A percentile compares a stretch with the other conserved stretches of the same genome.
Conservation (phyloP, 495 filamentous ascomycete genomes). For the Xylaria palmicola region DNA sequence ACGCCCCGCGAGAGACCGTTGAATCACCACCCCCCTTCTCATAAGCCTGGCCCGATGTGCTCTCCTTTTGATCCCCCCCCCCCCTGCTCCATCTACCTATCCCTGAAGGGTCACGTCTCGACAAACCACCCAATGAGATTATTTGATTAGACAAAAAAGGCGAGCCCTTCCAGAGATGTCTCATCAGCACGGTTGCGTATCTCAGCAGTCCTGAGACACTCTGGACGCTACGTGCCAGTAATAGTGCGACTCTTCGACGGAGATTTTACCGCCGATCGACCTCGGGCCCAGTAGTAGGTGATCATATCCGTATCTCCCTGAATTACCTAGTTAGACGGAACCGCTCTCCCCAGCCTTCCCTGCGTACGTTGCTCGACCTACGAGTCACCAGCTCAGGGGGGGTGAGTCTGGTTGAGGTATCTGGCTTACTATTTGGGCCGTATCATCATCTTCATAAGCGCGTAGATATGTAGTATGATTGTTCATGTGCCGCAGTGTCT, state of each 20-base stretch:
- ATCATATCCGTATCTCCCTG: not conserved
- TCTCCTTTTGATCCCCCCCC: not conserved
- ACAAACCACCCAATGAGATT: conserved; percentile 32
- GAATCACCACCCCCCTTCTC: conserved; percentile 23
- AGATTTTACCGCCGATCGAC: conserved; percentile 15
- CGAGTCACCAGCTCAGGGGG: too few species aligned
- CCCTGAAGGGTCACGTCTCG: conserved; percentile 19
- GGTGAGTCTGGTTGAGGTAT: too few species aligned
- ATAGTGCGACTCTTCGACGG: conserved; percentile 1
- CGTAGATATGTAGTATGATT: too few species aligned
- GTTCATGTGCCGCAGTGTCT: not conserved
- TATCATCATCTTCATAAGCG: too few species aligned
- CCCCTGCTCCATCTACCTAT: not conserved
- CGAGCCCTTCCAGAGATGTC: conserved; percentile 25
- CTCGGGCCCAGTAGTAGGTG: not conserved
- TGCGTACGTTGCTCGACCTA: not conserved
- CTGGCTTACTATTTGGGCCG: not conserved
- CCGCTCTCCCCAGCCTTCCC: not conserved
- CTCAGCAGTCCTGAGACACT: conserved; percentile 30
- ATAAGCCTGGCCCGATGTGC: not conserved
- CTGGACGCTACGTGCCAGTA: conserved; percentile 2
- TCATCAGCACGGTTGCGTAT: conserved; percentile 33
- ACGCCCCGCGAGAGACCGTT: conserved; percentile 29
- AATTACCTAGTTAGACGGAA: not conserved
- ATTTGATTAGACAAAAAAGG: not conserved